phyloP scores from a whole-genome alignment of 768 basidiomycete genomes.

The Podaxis sp. region DNA sequence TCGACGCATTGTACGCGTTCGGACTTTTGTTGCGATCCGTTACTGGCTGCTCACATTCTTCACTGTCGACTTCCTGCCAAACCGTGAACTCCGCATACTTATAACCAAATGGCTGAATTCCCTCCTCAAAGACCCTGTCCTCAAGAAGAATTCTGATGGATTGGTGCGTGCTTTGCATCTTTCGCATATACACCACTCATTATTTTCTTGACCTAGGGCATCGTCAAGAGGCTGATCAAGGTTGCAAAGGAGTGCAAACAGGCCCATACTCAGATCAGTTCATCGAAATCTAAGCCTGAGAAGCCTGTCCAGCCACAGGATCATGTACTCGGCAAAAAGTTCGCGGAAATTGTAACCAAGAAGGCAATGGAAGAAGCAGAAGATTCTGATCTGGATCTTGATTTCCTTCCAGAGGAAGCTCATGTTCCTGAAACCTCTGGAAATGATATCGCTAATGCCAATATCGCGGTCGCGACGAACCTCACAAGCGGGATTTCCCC shows the following conservation, averaged over 20 bases:
- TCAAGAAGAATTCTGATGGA: slow-evolving; percentile 67
- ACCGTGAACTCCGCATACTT: slow-evolving; percentile 70
- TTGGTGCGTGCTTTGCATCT: slow-evolving; percentile 47
- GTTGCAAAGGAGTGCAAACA: slow-evolving; percentile 82
- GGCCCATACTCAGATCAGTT: slow-evolving; percentile 46
- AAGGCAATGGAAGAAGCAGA: slow-evolving; percentile 44
- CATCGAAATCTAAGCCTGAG: slow-evolving; percentile 31
- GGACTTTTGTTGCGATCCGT: slow-evolving; percentile 87
- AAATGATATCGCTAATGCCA: slow-evolving; percentile 49
- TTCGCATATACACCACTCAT: slow-evolving; percentile 15
- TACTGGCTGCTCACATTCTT: slow-evolving; percentile 94
- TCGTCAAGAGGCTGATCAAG: slow-evolving; percentile 80
- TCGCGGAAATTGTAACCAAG: slow-evolving; percentile 56
- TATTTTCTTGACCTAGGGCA: slow-evolving; percentile 46
- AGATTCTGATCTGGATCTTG: slow-evolving; percentile 77
- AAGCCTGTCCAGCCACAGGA: slow-evolving; percentile 25
- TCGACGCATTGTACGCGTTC: slow-evolving; percentile 76
- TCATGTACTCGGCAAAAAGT: slow-evolving; percentile 61
- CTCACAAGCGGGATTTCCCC: slow-evolving; percentile 36
- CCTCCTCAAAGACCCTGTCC: slow-evolving; percentile 68
- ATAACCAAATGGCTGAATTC: slow-evolving; percentile 82
- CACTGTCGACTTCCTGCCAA: slow-evolving; percentile 81
- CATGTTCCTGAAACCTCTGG: slow-evolving; percentile 31
- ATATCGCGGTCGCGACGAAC: slow-evolving; percentile 38
- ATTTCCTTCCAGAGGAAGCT: slow-evolving; percentile 61